phyloP scores from a whole-genome alignment of 2,329 filamentous ascomycete genomes.

The Cercospora janseana region DNA sequence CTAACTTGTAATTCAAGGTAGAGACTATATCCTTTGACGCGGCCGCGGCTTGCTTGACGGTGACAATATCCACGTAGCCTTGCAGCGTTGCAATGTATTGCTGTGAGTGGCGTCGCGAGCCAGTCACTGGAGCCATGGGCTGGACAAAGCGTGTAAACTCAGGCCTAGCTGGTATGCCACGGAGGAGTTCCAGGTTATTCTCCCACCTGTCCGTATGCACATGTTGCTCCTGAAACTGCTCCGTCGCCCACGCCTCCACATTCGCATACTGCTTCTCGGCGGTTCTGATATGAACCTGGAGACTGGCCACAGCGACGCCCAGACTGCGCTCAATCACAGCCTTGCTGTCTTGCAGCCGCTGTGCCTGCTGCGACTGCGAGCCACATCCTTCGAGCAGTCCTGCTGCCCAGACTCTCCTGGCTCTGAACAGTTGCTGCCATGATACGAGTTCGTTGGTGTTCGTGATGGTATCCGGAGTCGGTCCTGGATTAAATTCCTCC shows the following conservation, averaged over 20 bases:
- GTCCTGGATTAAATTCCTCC: conserved; percentile 60
- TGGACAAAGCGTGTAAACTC: conserved; percentile 58
- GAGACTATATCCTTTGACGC: conserved; percentile 62
- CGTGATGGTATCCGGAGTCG: conserved; percentile 74
- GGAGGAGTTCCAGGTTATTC: conserved; percentile 63
- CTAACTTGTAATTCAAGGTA: conserved; percentile 59
- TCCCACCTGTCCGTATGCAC: conserved; percentile 66
- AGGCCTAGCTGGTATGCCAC: conserved; percentile 62
- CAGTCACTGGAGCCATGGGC: conserved; percentile 22
- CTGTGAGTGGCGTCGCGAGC: conserved; percentile 34
- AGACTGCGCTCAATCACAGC: conserved; percentile 75
- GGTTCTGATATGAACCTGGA: conserved; percentile 69
- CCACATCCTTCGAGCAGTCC: conserved; percentile 67
- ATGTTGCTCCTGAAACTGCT: conserved; percentile 66
- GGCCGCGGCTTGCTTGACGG: conserved; percentile 69
- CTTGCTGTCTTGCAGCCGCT: conserved; percentile 68
- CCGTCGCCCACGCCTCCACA: conserved; percentile 67
- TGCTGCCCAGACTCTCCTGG: conserved; percentile 76
- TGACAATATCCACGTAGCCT: conserved; percentile 72
- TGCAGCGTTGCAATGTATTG: conserved; percentile 60
- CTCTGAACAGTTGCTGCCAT: conserved; percentile 85
- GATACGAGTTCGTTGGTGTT: conserved; percentile 76
- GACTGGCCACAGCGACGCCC: conserved; percentile 80
- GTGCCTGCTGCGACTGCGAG: conserved; percentile 60
- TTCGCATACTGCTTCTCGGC: conserved; percentile 71